Conservation (phyloP, 2,329 filamentous ascomycete species). For the Fusarium kyushuense region DNA sequence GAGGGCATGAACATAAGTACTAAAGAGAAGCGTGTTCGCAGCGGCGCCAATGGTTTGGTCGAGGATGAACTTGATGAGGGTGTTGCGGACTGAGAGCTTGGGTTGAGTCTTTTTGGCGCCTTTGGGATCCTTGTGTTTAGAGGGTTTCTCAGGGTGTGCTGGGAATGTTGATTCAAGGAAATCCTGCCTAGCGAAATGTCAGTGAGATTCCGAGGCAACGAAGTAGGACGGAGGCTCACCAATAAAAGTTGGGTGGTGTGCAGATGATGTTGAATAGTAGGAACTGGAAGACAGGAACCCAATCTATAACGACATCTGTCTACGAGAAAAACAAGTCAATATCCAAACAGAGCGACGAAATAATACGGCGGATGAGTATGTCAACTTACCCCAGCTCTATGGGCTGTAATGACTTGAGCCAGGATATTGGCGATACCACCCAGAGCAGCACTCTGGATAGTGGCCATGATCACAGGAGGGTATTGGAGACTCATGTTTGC, state of each 20-base stretch:
- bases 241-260: conserved; percentile 86
- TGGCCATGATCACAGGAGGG: conserved; percentile 68
- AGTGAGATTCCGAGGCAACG: conserved; percentile 30
- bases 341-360: neutral
- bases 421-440: conserved; percentile 77
- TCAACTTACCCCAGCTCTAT: conserved; percentile 66
- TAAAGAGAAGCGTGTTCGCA: conserved; percentile 74
- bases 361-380: neutral
- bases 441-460: conserved; percentile 74
- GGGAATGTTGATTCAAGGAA: conserved; percentile 82
- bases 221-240: conserved; percentile 62
- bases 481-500: conserved; percentile 47
- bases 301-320: conserved; percentile 72
- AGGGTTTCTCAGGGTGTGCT: conserved; percentile 62
- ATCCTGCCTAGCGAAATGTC: conserved; percentile 69
- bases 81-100: conserved; percentile 72
- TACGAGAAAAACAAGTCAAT: conserved; percentile 49
- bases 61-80: conserved; percentile 73
- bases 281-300: conserved; percentile 79
- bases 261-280: conserved; percentile 77
- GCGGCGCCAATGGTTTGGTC: conserved; percentile 76
- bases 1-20: conserved; percentile 69
- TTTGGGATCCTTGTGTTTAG: conserved; percentile 54
- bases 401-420: conserved; percentile 76
- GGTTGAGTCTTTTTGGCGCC: conserved; percentile 46